Base-by-base conservation (phyloP, 139 green algal species). In the Tetradesmus obliquus region DNA sequence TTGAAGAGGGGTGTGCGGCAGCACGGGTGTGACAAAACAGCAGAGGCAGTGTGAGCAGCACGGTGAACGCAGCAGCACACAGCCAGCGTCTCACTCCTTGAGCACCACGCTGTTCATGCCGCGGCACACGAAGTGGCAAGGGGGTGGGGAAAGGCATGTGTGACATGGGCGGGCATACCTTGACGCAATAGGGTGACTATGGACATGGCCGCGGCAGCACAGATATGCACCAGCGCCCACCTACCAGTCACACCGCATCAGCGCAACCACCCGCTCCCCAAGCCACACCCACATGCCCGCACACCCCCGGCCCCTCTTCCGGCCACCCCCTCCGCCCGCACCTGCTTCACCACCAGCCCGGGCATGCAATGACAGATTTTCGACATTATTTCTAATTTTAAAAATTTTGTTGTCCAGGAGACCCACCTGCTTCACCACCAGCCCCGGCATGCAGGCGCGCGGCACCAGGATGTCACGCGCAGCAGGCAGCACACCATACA, bases 21-120 rank as follows among this genome's bases (percentile, higher is more conserved):
- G 10, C 10, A 72, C 10, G 13, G 60, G 60, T 72, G 60, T 13
- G 8, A 82, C 8, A 20, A 82, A 17, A 32, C 72, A 81, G 72
- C 72, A 81, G 15, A 32, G 8, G 13, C 57, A 9, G 57, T 9
- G 8, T 9, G 6, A 66, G 6, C 57, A 66, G 5, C n/a, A 54
- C 1, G 79, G n/a, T 20, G n/a, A 84, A 66, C 8, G 8, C 57
- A 66, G 57, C 57, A 66, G 57, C 32, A 45, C 32, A 0, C 32
- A 45, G 32, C 32, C 32, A 45, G 32, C 32, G 32, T 45, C 32
- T 45, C 32, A 45, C 51, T 97, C 93, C 1, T 96, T 97, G 10
- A 99, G 95, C 19, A 95, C 96, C 71, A 99, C 92, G 2, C 95
- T 97, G 93, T 98, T 97, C 97, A 99, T 99, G 90, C 97, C 97